These are phyloP conservation scores for Chytriomyces sp. DNA, from an alignment of 192 early-diverging fungal species.

Conservation along the genomic window DNA sequence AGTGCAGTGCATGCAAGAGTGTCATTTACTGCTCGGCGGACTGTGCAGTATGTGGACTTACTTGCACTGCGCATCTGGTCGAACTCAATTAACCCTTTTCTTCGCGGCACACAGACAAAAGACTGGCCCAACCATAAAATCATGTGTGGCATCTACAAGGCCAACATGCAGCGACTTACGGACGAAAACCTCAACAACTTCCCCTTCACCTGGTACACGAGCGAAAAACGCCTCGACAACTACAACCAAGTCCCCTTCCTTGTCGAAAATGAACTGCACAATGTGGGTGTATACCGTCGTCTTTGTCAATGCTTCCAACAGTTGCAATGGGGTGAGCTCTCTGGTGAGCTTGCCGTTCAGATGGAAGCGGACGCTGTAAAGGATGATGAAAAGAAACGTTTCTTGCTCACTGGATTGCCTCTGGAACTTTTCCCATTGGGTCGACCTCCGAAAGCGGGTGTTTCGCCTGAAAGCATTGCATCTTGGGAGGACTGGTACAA, in stretches of 20 bases:
- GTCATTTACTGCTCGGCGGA: conserved; percentile 58
- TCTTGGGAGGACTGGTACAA: conserved; percentile 55
- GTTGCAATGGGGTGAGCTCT: conserved; percentile 52
- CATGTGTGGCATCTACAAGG: conserved; percentile 50
- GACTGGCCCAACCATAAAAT: conserved; percentile 61
- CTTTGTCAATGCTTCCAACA: conserved; percentile 58
- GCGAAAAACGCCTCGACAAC: conserved; percentile 48
- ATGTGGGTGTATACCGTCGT: conserved; percentile 57
- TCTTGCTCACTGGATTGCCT: conserved; percentile 51
- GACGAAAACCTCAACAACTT: conserved; percentile 53
- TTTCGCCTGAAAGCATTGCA: conserved; percentile 41
- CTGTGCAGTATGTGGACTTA: conserved; percentile 53
- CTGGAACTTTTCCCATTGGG: conserved; percentile 52
- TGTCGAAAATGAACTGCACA: conserved; percentile 52
- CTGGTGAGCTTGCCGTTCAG: conserved; percentile 44
- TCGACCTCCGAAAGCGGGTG: conserved; percentile 37
- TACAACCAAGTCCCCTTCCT: conserved; percentile 59
- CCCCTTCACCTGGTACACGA: conserved; percentile 59
- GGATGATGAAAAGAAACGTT: conserved; percentile 42
- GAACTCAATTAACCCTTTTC: no score
- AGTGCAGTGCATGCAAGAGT: conserved; percentile 62
- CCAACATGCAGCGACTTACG: conserved; percentile 49
- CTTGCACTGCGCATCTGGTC: not conserved
- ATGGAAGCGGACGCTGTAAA: conserved; percentile 30
- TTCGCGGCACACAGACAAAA: conserved; percentile 47